Conservation (phyloP, 495 filamentous ascomycete genomes). For the Lentithecium fluviatile region DNA sequence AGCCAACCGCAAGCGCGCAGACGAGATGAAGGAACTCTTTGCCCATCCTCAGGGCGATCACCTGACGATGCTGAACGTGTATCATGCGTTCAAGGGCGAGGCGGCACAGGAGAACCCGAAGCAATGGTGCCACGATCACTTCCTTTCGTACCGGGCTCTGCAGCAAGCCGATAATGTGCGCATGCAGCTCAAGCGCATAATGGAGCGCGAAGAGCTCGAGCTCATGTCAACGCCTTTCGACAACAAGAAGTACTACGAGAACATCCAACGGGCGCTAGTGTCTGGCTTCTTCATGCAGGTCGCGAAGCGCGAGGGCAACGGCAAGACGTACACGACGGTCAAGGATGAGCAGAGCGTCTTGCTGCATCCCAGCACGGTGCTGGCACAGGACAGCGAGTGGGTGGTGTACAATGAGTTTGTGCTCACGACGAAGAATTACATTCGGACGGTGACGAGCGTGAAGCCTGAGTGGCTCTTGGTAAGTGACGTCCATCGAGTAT, state of each 20-base stretch:
- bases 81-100: conserved; percentile 88
- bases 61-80: conserved; percentile 93
- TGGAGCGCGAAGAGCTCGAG: conserved; percentile 86
- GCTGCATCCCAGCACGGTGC: conserved; percentile 85
- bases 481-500: conserved; percentile 44
- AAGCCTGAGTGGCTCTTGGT: conserved; percentile 88
- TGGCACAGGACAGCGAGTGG: conserved; percentile 88
- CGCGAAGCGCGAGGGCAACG: conserved; percentile 77
- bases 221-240: conserved; percentile 86
- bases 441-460: conserved; percentile 59
- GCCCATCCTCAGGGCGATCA: conserved; percentile 93
- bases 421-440: conserved; percentile 93
- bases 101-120: conserved; percentile 71
- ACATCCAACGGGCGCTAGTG: conserved; percentile 91
- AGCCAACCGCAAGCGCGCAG: conserved; percentile 80
- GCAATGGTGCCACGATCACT: conserved; percentile 97
- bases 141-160: conserved; percentile 84
- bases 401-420: conserved; percentile 99
- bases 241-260: conserved; percentile 96
- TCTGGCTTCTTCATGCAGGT: conserved; percentile 99
- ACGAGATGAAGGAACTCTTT: conserved; percentile 96
- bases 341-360: conserved; percentile 92
- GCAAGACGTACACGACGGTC: conserved; percentile 87
- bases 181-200: conserved; percentile 85
- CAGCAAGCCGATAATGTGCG: conserved; percentile 93